Evolutionary conservation across 768 basidiomycete species (phyloP), one percentile per base, ranked within the genome.

Genomic region (Lyophyllum shimeji): DNA sequence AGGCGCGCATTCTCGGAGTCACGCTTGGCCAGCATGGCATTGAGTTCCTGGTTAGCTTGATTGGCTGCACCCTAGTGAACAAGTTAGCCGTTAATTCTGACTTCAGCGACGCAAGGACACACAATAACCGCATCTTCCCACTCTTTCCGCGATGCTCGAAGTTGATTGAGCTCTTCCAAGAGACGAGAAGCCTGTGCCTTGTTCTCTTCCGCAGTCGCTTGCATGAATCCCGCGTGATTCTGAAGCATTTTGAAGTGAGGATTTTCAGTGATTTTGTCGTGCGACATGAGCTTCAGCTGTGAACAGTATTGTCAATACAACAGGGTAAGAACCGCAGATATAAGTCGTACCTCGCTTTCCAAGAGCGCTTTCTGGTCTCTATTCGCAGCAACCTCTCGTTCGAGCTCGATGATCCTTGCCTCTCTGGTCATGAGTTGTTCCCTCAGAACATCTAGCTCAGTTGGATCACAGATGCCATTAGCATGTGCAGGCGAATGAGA

Each of bases 1-100:
- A 93, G 75, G 29, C 90, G 83, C 18, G 76, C 69, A 61, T 82
- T 83, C 51, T 93, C 90, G 2, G 74, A 71, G 59, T 90, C 87
- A 33, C 86, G 83, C 64, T 87, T 89, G 8, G 74, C 72, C 34
- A 89, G 68, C 67, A 83, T 76, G 0, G 68, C 66, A 61, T 82
- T 85, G 29, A 89, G 73, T 27, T 95, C 90, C 60, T 87, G 80
- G n/a, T 78, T 74, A 33, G 75, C 71, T 63, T 82, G 76, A 25
- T 76, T 77, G 9, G 80, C 76, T 47, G 67, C 60, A 46, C 46
- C 60, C 77, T 78, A 53, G 8, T 27, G 51, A 48, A 42, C 23
- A 37, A 31, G 42, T 51, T 57, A 53, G 58, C 46, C 13, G 24
- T 47, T 11, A n/a, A 48, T 21, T 24, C 11, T 20, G 56, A 31